Base-by-base conservation (phyloP, 148 eudicot genomes). In the Heliosperma pusillum region DNA sequence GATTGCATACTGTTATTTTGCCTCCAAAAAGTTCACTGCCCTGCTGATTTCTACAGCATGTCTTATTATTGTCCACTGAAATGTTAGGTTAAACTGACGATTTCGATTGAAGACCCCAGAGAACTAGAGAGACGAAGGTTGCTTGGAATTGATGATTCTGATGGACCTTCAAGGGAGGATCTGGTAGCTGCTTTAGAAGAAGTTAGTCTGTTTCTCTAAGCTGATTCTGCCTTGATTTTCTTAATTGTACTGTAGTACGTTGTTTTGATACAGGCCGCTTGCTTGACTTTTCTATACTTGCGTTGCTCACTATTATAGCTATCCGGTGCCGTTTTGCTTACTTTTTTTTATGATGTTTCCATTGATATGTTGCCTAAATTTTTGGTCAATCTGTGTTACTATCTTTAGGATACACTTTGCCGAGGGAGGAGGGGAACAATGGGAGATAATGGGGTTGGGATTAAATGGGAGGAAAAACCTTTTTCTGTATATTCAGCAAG, bases 101-200 rank as follows among this genome's bases (percentile, higher is more conserved):
- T 94, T 47, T 75, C 83, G 90, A 94, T 94, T 76, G 98, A 94
- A 84, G 98, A 94, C 70, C 96, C 96, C 1, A 88, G 97, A 81
- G 98, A 94, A 78, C 86, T 86, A 66, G 97, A 94, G 83, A 81
- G 98, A 69, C 81, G 81, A 80, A 86, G 98, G 78, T 84, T 91
- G 60, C 86, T 91, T 58, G 98, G 98, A 36, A 90, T 94, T 72
- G 98, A 94, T 66, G 98, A 91, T 79, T 87, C 86, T 61, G 90
- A 90, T 76, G 89, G 87, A 73, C 98, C 98, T 74, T 81, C 96
- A 21, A 88, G 97, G 78, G 98, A 94, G 10, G 97, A 91, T 42
- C 82, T 94, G 69, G 98, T 81, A 70, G 89, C n/a, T 27, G 90
- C 82, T 79, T 87, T 94, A 73, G 96, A 90, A 80, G 96, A 94